Evolutionary conservation across 2,329 filamentous ascomycete species (phyloP), one percentile per base, ranked within the genome.

Genomic region (Helotiales sp.): DNA sequence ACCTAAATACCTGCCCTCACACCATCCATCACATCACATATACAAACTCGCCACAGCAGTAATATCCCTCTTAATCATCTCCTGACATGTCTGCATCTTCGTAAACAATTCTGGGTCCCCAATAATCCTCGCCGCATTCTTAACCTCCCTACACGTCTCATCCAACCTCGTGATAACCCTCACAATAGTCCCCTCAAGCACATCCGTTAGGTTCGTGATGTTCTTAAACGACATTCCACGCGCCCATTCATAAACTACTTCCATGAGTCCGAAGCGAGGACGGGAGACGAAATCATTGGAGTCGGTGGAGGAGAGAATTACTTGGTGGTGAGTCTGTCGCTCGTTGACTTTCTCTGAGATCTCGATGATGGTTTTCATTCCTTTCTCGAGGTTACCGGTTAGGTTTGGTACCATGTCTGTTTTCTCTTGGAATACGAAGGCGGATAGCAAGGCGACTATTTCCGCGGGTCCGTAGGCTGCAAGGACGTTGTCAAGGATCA

Each of bases 221-320:
- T 95, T 93, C 75, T 96, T 96, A 81, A 99, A 99, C 52, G 90
- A 93, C 91, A 98, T 98, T 25, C 95, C 95, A 50, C 91, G 81
- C 9, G 95, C 95, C 95, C 95, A 99, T 74, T 99, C 95, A 72
- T 98, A 97, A 31, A 99, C 96, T 0, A 99, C 95, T 74, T 99
- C 95, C 72, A 96, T 92, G 55, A 99, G 82, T 1, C 93, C 95
- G 71, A 99, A 99, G 9, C 93, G 84, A 1, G 93, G 91, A 54
- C 88, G 83, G 59, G 86, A 91, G 33, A 90, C 89, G 70, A 97
- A 97, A 73, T 98, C 93, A 68, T 96, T 96, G 57, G 88, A 89
- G 71, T 97, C 93, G 55, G 98, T 93, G 1, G 88, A 83, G 0
- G 90, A 90, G 58, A 96, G 84, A 57, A 98, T 93, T 29, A 99